Evolutionary conservation across 257 asterid species (phyloP).

Genomic region (Pogostemon cablin): DNA sequence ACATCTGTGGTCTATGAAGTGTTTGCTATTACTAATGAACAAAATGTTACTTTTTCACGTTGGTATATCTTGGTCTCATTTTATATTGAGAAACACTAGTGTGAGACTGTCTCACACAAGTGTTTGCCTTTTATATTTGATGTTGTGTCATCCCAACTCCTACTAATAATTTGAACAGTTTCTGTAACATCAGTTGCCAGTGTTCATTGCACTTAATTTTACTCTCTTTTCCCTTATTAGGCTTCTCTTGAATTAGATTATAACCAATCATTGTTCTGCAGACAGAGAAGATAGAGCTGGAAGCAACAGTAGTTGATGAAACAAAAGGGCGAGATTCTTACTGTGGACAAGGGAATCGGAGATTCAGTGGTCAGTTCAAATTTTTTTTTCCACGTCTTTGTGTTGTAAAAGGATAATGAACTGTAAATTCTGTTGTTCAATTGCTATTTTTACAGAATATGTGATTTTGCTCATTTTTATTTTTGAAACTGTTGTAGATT

Average conservation of each 20-base stretch:
- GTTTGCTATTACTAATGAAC: slow-evolving; percentile 1
- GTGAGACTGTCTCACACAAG: no score
- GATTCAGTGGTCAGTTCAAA: slow-evolving; percentile 88
- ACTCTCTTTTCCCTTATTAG: slow-evolving; percentile 12
- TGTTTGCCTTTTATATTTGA: neutral
- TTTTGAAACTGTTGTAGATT: slow-evolving; percentile 56
- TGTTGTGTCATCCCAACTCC: slow-evolving; percentile 25
- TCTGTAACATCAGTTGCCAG: neutral
- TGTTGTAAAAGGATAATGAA: slow-evolving; percentile 20
- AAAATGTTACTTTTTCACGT: slow-evolving; percentile 7
- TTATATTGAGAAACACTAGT: neutral
- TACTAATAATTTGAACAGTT: slow-evolving; percentile 22
- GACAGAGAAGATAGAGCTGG: slow-evolving; percentile 95
- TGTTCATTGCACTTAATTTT: slow-evolving; percentile 22
- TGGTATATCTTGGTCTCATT: slow-evolving; percentile 19
- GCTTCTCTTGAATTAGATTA: slow-evolving; percentile 15
- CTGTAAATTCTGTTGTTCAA: slow-evolving; percentile 14
- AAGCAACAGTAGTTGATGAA: slow-evolving; percentile 98
- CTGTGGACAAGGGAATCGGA: slow-evolving; percentile 86
- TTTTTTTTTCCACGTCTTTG: slow-evolving; percentile 22
- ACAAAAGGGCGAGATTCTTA: slow-evolving; percentile 94
- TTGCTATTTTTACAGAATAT: slow-evolving; percentile 22
- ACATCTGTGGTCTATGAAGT: slow-evolving; percentile 9
- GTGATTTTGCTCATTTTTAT: slow-evolving; percentile 11
- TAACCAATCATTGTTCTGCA: slow-evolving; percentile 43